phyloP scores from a whole-genome alignment of 2,329 filamentous ascomycete species.

The Colletotrichum sp. region DNA sequence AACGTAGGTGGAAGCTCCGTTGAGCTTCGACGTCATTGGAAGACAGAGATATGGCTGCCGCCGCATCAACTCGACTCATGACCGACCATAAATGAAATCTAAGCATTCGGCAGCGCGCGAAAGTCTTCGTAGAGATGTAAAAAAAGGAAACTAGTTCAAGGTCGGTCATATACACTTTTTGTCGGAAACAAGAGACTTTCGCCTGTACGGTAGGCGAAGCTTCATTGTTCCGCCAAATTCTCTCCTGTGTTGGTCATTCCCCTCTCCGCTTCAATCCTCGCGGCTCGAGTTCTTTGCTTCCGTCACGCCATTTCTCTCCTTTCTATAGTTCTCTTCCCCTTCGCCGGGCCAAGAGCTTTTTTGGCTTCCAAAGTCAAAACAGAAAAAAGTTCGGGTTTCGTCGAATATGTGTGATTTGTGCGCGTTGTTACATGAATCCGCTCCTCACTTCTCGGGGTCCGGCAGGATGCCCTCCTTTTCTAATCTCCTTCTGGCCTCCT shows the following conservation, averaged over 20 bases:
- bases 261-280: not conserved
- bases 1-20: not conserved
- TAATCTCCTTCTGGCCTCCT: constrained; percentile 93
- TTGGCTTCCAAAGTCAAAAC: not conserved
- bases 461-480: constrained; percentile 94
- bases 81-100: not conserved
- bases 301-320: constrained; percentile 5
- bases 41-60: not conserved
- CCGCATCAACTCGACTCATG: not conserved
- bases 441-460: constrained; percentile 70
- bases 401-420: not conserved
- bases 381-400: not conserved
- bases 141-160: constrained; percentile 25
- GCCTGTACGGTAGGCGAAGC: not conserved
- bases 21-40: not conserved
- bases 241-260: constrained; percentile 15
- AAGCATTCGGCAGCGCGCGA: constrained; percentile 10
- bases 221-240: constrained; percentile 4
- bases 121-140: constrained; percentile 25
- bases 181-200: not conserved
- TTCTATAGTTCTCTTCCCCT: constrained; percentile 2
- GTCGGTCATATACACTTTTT: constrained; percentile 34
- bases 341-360: not conserved
- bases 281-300: constrained; percentile 12
- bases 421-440: constrained; percentile 41